A percentile compares a stretch with the other conserved stretches of the same genome.
These are phyloP conservation scores for Pachyrhizus erosus DNA, from an alignment of 306 rosid genomes.

Conservation along the genomic window DNA sequence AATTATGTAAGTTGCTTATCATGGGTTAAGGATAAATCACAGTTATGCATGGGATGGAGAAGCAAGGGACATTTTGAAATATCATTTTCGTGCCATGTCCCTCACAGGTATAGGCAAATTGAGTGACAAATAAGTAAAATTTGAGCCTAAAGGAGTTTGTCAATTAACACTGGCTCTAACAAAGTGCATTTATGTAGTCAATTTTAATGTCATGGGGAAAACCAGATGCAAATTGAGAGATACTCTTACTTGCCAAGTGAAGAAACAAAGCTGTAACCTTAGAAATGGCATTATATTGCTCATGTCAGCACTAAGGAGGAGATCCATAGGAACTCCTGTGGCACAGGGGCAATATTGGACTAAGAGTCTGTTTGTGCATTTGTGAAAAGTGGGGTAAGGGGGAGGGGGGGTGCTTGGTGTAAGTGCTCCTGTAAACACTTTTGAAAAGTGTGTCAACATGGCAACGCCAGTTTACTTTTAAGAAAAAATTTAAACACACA, in stretches of 20 bases:
- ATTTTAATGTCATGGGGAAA: background rate
- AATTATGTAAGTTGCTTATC: background rate
- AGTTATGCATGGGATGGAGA: background rate
- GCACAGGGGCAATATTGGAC: background rate
- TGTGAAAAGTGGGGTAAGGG: too few species aligned
- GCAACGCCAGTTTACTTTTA: background rate
- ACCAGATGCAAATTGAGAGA: background rate
- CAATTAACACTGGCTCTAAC: background rate
- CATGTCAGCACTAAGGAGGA: background rate
- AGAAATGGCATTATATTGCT: background rate
- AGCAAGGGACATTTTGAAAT: background rate
- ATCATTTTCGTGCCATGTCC: background rate
- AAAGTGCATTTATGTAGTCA: conserved; percentile 9
- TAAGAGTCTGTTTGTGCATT: too few species aligned
- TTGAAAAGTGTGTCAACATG: too few species aligned
- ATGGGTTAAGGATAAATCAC: background rate
- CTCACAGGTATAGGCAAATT: background rate
- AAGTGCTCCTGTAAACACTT: background rate
- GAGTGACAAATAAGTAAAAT: background rate
- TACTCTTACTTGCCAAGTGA: background rate
- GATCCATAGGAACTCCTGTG: background rate
- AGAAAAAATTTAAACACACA: background rate
- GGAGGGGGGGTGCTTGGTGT: too few species aligned
- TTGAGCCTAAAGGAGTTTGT: conserved; percentile 22
- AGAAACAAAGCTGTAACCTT: background rate